These are phyloP conservation scores for Psilocybe cyanescens DNA, from an alignment of 768 basidiomycete genomes.

Conservation along the genomic window DNA sequence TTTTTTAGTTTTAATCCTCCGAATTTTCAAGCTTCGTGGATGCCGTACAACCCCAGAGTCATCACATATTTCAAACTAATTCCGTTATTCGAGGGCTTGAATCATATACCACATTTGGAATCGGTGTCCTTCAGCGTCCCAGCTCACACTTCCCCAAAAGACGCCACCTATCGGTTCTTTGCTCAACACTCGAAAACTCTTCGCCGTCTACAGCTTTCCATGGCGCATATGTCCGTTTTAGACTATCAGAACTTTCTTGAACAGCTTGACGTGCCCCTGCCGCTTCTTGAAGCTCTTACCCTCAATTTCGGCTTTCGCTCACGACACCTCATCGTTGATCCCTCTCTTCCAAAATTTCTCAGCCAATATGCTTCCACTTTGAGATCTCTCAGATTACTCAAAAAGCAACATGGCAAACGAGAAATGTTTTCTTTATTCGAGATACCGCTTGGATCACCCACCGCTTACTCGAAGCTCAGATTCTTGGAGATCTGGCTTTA, in stretches of 20 bases:
- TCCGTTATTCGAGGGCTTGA: neutral
- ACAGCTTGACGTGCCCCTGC: neutral
- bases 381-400: neutral
- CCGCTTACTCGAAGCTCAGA: neutral
- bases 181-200: neutral
- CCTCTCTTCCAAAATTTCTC: neutral
- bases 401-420: neutral
- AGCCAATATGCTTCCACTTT: neutral
- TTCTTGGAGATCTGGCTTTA: neutral
- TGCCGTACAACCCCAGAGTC: neutral
- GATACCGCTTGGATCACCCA: neutral
- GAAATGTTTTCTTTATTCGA: neutral
- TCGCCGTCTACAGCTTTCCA: neutral
- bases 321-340: neutral
- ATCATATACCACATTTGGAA: neutral
- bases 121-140: neutral
- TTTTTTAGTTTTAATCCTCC: neutral
- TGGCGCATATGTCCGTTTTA: neutral
- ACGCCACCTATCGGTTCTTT: neutral
- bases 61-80: neutral
- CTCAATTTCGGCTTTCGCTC: neutral
- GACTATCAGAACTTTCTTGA: neutral
- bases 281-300: neutral
- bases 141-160: neutral
- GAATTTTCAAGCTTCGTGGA: neutral